phyloP scores from a whole-genome alignment of 805 yeast species.

The Saccharomycopsis amapae region DNA sequence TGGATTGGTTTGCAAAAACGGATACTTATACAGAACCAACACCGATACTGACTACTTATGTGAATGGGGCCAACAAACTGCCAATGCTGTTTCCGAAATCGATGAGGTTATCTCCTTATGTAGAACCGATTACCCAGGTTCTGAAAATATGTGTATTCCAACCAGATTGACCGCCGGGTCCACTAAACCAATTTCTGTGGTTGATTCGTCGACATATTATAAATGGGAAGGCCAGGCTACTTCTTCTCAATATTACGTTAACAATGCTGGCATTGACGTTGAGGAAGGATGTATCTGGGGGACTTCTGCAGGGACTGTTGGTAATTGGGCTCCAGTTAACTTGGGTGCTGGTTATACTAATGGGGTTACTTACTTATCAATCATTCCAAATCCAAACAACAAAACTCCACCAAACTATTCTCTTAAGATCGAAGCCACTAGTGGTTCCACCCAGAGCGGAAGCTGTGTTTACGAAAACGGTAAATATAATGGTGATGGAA shows the following conservation, averaged over 20 bases:
- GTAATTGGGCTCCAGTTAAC: conserved; percentile 82
- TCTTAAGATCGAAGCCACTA: conserved; percentile 51
- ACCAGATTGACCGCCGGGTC: conserved; percentile 53
- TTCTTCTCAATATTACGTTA: conserved; percentile 68
- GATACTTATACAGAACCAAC: conserved; percentile 58
- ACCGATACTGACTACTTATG: conserved; percentile 46
- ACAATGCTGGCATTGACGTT: conserved; percentile 65
- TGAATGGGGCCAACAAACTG: conserved; percentile 55
- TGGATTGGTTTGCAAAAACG: conserved; percentile 58
- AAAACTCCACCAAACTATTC: conserved; percentile 56
- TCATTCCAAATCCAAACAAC: conserved; percentile 95
- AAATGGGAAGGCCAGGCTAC: conserved; percentile 57
- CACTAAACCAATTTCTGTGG: conserved; percentile 48
- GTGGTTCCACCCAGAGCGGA: conserved; percentile 51
- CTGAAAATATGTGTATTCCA: conserved; percentile 73
- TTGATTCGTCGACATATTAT: conserved; percentile 52
- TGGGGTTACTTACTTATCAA: conserved; percentile 68
- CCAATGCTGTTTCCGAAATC: conserved; percentile 46
- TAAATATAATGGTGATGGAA: conserved; percentile 55
- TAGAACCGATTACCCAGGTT: conserved; percentile 78
- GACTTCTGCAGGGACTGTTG: conserved; percentile 46
- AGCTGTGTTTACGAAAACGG: conserved; percentile 79
- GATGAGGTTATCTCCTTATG: conserved; percentile 53
- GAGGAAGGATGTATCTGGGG: conserved; percentile 74
- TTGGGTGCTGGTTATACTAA: conserved; percentile 83